Percentiles rank a stretch among this genome's conserved stretches.
These are phyloP conservation scores for Grammothele lineata DNA, from an alignment of 768 basidiomycete genomes.

Conservation along the genomic window DNA sequence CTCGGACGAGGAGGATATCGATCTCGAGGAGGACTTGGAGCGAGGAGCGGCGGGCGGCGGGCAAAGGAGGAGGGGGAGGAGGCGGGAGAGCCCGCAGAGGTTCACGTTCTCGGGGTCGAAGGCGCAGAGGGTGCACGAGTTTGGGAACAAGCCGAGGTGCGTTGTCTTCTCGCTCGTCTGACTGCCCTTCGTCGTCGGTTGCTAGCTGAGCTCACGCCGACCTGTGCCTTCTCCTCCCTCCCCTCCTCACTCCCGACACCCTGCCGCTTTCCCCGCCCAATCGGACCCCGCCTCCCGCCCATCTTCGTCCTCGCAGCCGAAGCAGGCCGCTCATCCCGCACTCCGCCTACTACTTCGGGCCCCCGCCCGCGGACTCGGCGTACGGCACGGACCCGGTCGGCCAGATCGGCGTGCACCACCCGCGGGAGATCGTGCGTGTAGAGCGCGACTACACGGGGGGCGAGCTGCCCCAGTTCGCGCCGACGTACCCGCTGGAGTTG, in stretches of 20 bases:
- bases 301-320: slow-evolving; percentile 14
- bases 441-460: slow-evolving; percentile 92
- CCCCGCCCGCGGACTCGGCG: slow-evolving; percentile 70
- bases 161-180: not conserved
- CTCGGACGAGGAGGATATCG: not conserved
- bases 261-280: not conserved
- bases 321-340: slow-evolving; percentile 54
- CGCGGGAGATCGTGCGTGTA: slow-evolving; percentile 86
- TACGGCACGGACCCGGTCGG: slow-evolving; percentile 81
- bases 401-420: slow-evolving; percentile 83
- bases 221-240: not conserved
- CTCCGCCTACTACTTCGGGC: slow-evolving; percentile 82
- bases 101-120: slow-evolving; percentile 11
- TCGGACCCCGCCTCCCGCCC: not conserved
- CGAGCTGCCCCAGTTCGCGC: slow-evolving; percentile 86
- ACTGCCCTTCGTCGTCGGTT: too few species aligned
- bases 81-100: slow-evolving; percentile 13
- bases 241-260: not conserved
- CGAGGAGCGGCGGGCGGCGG: slow-evolving; percentile 32
- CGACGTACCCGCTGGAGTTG: slow-evolving; percentile 86
- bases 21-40: not conserved
- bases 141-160: slow-evolving; percentile 12
- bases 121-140: slow-evolving; percentile 15
- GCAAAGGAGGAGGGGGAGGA: slow-evolving; percentile 35
- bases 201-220: not conserved